A percentile compares a stretch with the other conserved stretches of the same genome.
These are phyloP conservation scores for Vigna unguiculata DNA, from an alignment of 306 rosid genomes.

Conservation along the genomic window DNA sequence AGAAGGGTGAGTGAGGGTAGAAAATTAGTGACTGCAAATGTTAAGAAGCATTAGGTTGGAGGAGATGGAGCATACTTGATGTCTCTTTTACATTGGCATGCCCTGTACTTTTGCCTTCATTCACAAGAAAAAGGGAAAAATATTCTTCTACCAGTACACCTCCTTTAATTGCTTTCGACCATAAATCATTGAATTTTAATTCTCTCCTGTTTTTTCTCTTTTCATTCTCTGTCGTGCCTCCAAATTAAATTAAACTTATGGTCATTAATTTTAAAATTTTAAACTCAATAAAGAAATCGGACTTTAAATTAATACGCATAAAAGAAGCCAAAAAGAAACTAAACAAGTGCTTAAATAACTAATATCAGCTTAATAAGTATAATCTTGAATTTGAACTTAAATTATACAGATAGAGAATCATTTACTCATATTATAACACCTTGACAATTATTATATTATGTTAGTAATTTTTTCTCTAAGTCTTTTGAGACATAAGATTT, in stretches of 20 bases:
- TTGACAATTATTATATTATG: no score
- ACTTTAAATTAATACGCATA: background rate
- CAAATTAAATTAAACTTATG: no score
- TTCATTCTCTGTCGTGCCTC: no score
- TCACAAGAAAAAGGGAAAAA: no score
- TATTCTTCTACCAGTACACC: background rate
- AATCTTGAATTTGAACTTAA: no score
- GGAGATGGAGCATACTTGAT: background rate
- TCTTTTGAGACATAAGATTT: no score
- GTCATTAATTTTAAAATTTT: no score
- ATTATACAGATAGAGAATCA: no score
- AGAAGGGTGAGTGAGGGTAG: constrained; percentile 7
- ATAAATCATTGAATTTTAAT: no score
- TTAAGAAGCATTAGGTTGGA: background rate
- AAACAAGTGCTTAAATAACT: background rate
- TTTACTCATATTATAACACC: background rate
- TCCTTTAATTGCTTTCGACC: background rate
- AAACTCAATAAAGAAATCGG: no score
- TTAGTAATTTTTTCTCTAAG: no score
- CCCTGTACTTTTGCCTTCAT: background rate
- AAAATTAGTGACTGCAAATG: background rate
- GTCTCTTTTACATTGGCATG: background rate
- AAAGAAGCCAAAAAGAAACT: background rate
- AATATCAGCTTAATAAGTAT: background rate
- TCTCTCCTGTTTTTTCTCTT: no score